A percentile compares a stretch with the other conserved stretches of the same genome.
Evolutionary conservation across 2,329 filamentous ascomycete genomes (phyloP).

Genomic region (Epichloe festucae): DNA sequence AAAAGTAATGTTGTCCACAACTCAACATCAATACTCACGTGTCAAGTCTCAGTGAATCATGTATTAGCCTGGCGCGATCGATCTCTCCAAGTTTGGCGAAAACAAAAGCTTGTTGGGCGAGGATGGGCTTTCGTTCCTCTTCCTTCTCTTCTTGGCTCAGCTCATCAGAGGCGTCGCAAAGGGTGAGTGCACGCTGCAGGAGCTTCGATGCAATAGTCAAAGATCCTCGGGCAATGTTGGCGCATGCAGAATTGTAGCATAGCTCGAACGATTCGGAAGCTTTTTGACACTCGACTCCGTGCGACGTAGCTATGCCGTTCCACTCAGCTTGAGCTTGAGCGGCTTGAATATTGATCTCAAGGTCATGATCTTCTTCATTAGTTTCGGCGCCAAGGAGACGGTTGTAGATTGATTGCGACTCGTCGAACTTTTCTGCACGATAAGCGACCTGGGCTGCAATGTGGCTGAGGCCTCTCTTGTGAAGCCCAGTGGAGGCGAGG

Average conservation of each 20-base stretch:
- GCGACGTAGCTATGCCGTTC: slow-evolving; percentile 34
- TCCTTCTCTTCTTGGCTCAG: slow-evolving; percentile 61
- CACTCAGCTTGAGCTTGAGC: slow-evolving; percentile 61
- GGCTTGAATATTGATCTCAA: slow-evolving; percentile 65
- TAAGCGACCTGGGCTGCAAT: slow-evolving; percentile 58
- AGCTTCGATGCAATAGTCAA: slow-evolving; percentile 51
- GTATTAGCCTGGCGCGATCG: slow-evolving; percentile 51
- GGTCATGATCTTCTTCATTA: slow-evolving; percentile 56
- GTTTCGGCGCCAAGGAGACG: slow-evolving; percentile 35
- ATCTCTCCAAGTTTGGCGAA: slow-evolving; percentile 51
- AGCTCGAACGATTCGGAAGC: slow-evolving; percentile 68
- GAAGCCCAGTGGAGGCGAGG: slow-evolving; percentile 20
- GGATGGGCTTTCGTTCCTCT: slow-evolving; percentile 61
- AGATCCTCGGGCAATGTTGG: slow-evolving; percentile 56
- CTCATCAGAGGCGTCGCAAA: slow-evolving; percentile 64
- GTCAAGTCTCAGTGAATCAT: slow-evolving; percentile 45
- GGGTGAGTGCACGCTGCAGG: slow-evolving; percentile 53
- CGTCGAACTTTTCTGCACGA: slow-evolving; percentile 58
- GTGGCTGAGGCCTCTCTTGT: slow-evolving; percentile 31
- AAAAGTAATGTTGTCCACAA: neutral
- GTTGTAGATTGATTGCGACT: slow-evolving; percentile 51
- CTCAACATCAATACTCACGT: slow-evolving; percentile 34
- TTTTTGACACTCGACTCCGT: slow-evolving; percentile 36
- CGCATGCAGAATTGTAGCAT: slow-evolving; percentile 68
- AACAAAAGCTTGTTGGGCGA: slow-evolving; percentile 64